A percentile compares a stretch with the other conserved stretches of the same genome.
phyloP scores from a whole-genome alignment of 2,329 filamentous ascomycete genomes.

The Ceratocystis cubensis region DNA sequence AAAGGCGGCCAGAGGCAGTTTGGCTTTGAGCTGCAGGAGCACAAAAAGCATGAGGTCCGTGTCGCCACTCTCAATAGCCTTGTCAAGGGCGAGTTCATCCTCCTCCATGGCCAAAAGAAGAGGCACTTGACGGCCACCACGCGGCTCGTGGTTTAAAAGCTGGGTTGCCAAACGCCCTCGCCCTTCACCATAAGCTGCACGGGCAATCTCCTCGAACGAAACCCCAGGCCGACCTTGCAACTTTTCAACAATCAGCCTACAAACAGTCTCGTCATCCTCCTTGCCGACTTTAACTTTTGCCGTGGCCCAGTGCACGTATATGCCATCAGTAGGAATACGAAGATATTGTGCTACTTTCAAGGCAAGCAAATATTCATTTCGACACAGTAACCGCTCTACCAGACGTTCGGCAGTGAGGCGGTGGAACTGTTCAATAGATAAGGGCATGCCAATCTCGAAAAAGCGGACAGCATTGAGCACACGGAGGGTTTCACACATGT shows the following conservation, averaged over 20 bases:
- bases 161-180: conserved; percentile 78
- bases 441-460: conserved; percentile 77
- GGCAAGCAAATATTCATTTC: conserved; percentile 82
- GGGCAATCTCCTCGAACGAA: conserved; percentile 88
- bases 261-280: conserved; percentile 80
- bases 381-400: conserved; percentile 73
- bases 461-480: conserved; percentile 87
- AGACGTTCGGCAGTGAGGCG: conserved; percentile 79
- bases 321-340: conserved; percentile 70
- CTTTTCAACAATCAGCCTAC: conserved; percentile 72
- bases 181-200: conserved; percentile 88
- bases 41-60: conserved; percentile 88
- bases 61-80: conserved; percentile 90
- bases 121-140: conserved; percentile 91
- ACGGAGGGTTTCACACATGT: conserved; percentile 88
- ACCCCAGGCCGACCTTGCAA: conserved; percentile 81
- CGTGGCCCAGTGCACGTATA: conserved; percentile 94
- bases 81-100: conserved; percentile 87
- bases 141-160: conserved; percentile 82
- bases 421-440: conserved; percentile 90
- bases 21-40: conserved; percentile 75
- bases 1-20: conserved; percentile 78
- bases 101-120: conserved; percentile 90
- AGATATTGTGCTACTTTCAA: conserved; percentile 80
- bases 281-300: conserved; percentile 79